Evolutionary conservation across 1,284 basidiomycete species (phyloP).

Genomic region (Pseudozyma pruni): DNA sequence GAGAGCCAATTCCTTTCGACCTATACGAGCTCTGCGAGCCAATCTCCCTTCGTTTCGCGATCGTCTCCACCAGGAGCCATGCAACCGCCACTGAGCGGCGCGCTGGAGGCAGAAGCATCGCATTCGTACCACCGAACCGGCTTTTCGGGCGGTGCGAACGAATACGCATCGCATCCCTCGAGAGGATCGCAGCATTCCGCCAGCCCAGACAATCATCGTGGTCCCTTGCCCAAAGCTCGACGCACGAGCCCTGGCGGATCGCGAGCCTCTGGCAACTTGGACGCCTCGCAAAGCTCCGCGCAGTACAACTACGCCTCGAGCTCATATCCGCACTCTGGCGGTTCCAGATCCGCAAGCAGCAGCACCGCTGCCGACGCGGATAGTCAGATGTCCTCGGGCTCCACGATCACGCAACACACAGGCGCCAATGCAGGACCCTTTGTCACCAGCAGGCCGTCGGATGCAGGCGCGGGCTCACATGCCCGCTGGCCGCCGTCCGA

Average conservation of each 20-base stretch:
- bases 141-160: conserved; percentile 3
- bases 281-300: conserved; percentile 2
- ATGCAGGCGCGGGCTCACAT: background rate
- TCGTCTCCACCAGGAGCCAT: conserved; percentile 17
- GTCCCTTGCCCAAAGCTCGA: conserved; percentile 34
- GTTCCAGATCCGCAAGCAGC: conserved; percentile 5
- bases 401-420: background rate
- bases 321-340: conserved; percentile 1
- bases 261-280: conserved; percentile 30
- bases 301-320: conserved; percentile 3
- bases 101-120: conserved; percentile 7
- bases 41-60: background rate
- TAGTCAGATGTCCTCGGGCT: conserved; percentile 1
- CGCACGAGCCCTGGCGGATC: conserved; percentile 50
- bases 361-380: background rate
- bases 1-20: conserved; percentile 1
- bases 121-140: conserved; percentile 13
- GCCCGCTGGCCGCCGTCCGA: background rate
- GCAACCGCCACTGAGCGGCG: conserved; percentile 13
- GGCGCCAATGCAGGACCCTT: background rate
- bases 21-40: background rate
- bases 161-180: conserved; percentile 3
- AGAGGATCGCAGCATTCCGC: conserved; percentile 8
- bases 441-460: background rate
- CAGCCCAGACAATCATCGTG: conserved; percentile 37